Conservation (phyloP, 2,329 filamentous ascomycete species). For the Didymella pomorum region DNA sequence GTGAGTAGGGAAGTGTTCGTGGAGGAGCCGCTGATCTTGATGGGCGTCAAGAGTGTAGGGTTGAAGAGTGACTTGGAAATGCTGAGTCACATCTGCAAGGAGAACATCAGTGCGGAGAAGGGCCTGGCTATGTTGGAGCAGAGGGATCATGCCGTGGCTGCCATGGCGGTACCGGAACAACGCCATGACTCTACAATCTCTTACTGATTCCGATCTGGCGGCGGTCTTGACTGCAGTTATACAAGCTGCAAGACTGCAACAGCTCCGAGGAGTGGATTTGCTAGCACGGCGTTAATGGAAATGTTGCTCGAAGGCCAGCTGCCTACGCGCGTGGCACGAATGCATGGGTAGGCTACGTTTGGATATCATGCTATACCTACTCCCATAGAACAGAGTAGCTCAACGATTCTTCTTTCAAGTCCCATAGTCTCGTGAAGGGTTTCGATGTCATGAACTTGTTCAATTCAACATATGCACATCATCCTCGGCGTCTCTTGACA, state of each 20-base stretch:
- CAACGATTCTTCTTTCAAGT: conserved; percentile 9
- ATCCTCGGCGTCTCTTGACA: neutral
- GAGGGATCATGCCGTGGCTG: neutral
- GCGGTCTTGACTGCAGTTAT: neutral
- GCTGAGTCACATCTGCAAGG: neutral
- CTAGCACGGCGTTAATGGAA: conserved; percentile 16
- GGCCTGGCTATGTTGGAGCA: neutral
- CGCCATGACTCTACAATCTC: neutral
- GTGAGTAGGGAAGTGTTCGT: neutral
- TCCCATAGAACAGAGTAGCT: conserved; percentile 4
- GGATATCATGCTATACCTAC: conserved; percentile 12
- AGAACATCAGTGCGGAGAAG: neutral
- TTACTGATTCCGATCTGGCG: neutral
- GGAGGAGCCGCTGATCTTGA: neutral
- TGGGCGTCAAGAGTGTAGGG: neutral
- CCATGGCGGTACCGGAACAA: neutral
- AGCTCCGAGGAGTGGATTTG: neutral
- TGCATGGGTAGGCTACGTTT: neutral
- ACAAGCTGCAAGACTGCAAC: neutral
- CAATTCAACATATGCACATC: neutral
- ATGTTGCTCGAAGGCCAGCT: neutral
- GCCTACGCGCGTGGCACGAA: neutral
- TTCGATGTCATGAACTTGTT: neutral
- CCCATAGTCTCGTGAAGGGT: neutral
- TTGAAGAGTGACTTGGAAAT: neutral